Percentiles rank a stretch among this genome's conserved stretches.
Evolutionary conservation across 371 early-diverging fungal genomes (phyloP).

Genomic region (Rhizopus arrhizus): DNA sequence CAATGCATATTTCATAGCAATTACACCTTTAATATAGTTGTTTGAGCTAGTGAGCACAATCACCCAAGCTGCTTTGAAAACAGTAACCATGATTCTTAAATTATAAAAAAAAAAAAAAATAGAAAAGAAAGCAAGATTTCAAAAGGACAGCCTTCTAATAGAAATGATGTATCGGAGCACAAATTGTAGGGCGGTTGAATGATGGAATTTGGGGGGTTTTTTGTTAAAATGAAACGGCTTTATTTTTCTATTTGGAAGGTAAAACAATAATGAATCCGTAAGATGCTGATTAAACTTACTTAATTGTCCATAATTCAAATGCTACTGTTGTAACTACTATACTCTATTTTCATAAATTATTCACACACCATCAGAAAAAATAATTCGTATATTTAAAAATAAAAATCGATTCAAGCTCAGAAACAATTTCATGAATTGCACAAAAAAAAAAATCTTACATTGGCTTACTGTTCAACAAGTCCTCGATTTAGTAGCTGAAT

Average conservation of each 20-base stretch:
- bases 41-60: slow-evolving; percentile 71
- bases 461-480: too few relatives aligned
- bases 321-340: too few relatives aligned
- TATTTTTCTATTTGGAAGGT: slow-evolving; percentile 1
- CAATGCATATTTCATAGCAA: slow-evolving; percentile 77
- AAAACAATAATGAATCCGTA: not conserved
- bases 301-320: too few relatives aligned
- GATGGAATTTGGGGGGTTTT: not conserved
- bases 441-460: too few relatives aligned
- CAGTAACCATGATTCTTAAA: slow-evolving; percentile 13
- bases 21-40: slow-evolving; percentile 79
- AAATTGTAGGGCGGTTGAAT: too few relatives aligned
- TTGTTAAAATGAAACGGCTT: not conserved
- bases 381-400: too few relatives aligned
- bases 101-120: not conserved
- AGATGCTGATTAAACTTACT: not conserved
- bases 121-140: not conserved
- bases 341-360: too few relatives aligned
- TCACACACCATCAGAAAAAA: too few relatives aligned
- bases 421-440: too few relatives aligned
- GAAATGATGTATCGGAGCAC: too few relatives aligned
- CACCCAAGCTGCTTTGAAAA: slow-evolving; percentile 53
- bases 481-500: too few relatives aligned
- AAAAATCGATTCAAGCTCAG: too few relatives aligned
- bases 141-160: not conserved